Evolutionary conservation across 176 grass and related monocot genomes (phyloP).

Genomic region (Pontederia crassipes): DNA sequence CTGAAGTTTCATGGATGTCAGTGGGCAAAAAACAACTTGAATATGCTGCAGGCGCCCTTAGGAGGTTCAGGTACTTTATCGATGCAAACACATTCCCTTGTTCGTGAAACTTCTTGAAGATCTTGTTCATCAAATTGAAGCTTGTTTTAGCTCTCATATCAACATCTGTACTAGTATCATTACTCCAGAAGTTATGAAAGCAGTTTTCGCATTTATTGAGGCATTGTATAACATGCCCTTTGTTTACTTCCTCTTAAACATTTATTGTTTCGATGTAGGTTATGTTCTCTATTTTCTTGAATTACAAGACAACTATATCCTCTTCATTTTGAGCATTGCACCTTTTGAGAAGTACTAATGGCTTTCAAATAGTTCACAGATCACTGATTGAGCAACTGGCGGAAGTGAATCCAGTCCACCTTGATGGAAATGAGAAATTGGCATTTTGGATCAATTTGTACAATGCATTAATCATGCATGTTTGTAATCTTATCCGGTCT

Average conservation of each 20-base stretch:
- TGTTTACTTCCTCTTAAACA: too few relatives aligned
- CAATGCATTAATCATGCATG: slow-evolving; percentile 94
- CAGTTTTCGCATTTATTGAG: too few relatives aligned
- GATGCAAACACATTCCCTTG: neutral
- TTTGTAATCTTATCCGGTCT: slow-evolving; percentile 18
- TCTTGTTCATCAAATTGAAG: neutral
- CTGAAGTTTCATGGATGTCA: slow-evolving; percentile 94
- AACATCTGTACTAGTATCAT: too few relatives aligned
- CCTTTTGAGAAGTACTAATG: slow-evolving; percentile 17
- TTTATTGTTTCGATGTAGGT: too few relatives aligned
- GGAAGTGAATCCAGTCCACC: slow-evolving; percentile 70
- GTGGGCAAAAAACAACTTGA: slow-evolving; percentile 87
- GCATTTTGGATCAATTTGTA: slow-evolving; percentile 98
- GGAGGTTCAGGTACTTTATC: slow-evolving; percentile 74
- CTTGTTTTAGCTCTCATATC: neutral
- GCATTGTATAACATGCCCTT: too few relatives aligned
- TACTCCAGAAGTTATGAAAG: too few relatives aligned
- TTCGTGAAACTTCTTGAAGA: neutral
- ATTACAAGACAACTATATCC: too few relatives aligned
- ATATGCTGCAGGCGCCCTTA: slow-evolving; percentile 62
- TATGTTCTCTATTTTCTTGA: neutral
- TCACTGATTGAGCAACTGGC: slow-evolving; percentile 79
- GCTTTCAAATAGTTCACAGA: slow-evolving; percentile 29
- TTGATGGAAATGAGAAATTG: slow-evolving; percentile 51
- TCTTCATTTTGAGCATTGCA: neutral